Conservation (phyloP, 129 eudicot genomes). For the Silybum marianum region DNA sequence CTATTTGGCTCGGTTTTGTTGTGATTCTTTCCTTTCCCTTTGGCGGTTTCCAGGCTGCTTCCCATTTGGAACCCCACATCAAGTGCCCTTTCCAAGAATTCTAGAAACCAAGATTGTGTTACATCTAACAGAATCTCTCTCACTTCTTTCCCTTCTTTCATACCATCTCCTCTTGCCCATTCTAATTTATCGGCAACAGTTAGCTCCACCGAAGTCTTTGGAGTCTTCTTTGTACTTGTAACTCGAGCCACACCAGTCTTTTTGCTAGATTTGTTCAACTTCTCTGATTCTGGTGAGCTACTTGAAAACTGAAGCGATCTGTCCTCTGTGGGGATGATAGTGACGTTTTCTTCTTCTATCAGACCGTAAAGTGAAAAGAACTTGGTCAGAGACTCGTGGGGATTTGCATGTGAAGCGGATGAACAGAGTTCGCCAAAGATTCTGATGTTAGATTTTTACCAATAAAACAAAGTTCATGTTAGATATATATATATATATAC, state of each 20-base stretch:
- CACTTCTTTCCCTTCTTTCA: conserved; percentile 47
- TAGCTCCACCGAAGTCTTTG: conserved; percentile 47
- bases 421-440: conserved; percentile 77
- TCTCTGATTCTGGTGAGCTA: conserved; percentile 39
- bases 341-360: conserved; percentile 53
- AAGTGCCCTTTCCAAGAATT: conserved; percentile 66
- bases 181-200: conserved; percentile 51
- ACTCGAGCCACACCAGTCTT: conserved; percentile 32
- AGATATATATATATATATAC: not conserved
- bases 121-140: conserved; percentile 51
- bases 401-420: conserved; percentile 76
- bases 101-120: conserved; percentile 73
- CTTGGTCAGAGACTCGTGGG: conserved; percentile 66
- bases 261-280: conserved; percentile 36
- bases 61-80: conserved; percentile 58
- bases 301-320: conserved; percentile 22
- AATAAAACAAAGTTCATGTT: not conserved
- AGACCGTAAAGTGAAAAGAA: conserved; percentile 70
- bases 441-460: conserved; percentile 42
- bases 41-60: conserved; percentile 30
- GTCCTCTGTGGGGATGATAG: conserved; percentile 38
- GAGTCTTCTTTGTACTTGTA: conserved; percentile 31
- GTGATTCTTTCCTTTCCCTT: conserved; percentile 43
- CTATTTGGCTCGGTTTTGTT: conserved; percentile 47
- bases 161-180: conserved; percentile 84